Conservation (phyloP, 768 basidiomycete species). For the Boletus sp. region DNA sequence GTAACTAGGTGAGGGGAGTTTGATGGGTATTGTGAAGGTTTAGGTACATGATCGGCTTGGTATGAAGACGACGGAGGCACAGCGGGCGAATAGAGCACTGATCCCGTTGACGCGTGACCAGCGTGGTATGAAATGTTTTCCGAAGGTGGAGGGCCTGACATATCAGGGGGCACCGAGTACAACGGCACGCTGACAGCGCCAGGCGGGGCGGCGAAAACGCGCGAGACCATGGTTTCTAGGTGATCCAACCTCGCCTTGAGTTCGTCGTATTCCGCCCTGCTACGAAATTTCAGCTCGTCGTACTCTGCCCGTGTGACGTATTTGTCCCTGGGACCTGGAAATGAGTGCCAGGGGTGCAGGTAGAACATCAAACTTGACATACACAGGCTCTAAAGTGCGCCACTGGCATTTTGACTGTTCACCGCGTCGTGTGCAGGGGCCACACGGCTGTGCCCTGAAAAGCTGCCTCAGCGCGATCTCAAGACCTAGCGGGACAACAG, state of each 20-base stretch:
- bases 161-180: slow-evolving; percentile 30
- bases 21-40: slow-evolving; percentile 27
- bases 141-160: slow-evolving; percentile 26
- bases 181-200: slow-evolving; percentile 28
- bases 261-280: slow-evolving; percentile 40
- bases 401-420: slow-evolving; percentile 81
- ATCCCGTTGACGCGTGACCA: slow-evolving; percentile 25
- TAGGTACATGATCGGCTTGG: slow-evolving; percentile 21
- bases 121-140: slow-evolving; percentile 28
- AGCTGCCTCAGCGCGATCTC: slow-evolving; percentile 21
- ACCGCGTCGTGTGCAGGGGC: slow-evolving; percentile 74
- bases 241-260: slow-evolving; percentile 62
- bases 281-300: slow-evolving; percentile 65
- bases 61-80: slow-evolving; percentile 24
- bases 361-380: slow-evolving; percentile 31
- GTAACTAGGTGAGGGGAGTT: slow-evolving; percentile 27
- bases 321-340: slow-evolving; percentile 54
- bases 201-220: slow-evolving; percentile 29
- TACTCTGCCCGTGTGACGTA: slow-evolving; percentile 76
- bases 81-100: slow-evolving; percentile 24
- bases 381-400: slow-evolving; percentile 81
- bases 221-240: slow-evolving; percentile 54
- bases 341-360: slow-evolving; percentile 9
- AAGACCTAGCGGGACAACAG: slow-evolving; percentile 7
- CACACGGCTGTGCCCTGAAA: slow-evolving; percentile 72